Evolutionary conservation across 2,329 filamentous ascomycete species (phyloP).

Genomic region (Neopestalotiopsis rosae): DNA sequence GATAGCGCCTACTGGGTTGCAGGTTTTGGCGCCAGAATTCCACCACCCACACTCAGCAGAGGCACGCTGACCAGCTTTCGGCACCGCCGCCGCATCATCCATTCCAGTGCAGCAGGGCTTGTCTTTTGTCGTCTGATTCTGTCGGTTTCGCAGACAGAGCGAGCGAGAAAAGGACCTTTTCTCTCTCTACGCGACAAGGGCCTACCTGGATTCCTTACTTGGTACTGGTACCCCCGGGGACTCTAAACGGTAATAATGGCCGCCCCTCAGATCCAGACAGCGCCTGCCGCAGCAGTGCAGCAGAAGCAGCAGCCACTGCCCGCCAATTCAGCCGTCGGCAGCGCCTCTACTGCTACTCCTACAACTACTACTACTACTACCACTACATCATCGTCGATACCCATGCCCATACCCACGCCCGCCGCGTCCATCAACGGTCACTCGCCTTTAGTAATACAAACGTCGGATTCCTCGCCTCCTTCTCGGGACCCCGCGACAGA

Average conservation of each 20-base stretch:
- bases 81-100: slow-evolving; percentile 15
- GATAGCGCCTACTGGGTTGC: slow-evolving; percentile 15
- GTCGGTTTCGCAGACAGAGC: not conserved
- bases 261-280: slow-evolving; percentile 13
- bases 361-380: not conserved
- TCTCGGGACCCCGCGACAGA: slow-evolving; percentile 4
- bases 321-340: not conserved
- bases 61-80: slow-evolving; percentile 10
- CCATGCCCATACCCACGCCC: not conserved
- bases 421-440: not conserved
- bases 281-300: slow-evolving; percentile 6
- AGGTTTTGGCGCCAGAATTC: slow-evolving; percentile 12
- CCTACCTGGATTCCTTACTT: not conserved
- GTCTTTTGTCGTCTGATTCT: slow-evolving; percentile 1
- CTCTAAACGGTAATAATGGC: slow-evolving; percentile 18
- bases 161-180: not conserved
- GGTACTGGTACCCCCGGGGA: not conserved
- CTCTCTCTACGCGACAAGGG: not conserved
- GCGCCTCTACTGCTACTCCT: not conserved
- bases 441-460: slow-evolving; percentile 14
- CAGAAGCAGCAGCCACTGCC: slow-evolving; percentile 5
- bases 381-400: slow-evolving; percentile 17
- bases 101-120: slow-evolving; percentile 9
- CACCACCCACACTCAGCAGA: slow-evolving; percentile 2
- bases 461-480: slow-evolving; percentile 1